A percentile compares a stretch with the other conserved stretches of the same genome.
Evolutionary conservation across 257 asterid genomes (phyloP).

Genomic region (Leptodermis oblonga): DNA sequence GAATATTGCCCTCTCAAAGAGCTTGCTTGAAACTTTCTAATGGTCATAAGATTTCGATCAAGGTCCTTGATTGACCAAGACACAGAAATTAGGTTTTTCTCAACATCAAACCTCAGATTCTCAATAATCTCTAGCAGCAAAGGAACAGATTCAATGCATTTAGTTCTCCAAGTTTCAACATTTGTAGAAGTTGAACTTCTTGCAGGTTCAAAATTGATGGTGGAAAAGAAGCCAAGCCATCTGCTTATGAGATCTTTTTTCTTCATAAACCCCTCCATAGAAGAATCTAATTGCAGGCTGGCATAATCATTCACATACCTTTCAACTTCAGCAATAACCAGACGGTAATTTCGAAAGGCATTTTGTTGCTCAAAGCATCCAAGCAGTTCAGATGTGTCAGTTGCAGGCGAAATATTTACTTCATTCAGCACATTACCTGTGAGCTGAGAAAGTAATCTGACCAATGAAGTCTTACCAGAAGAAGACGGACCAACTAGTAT

Average conservation of each 20-base stretch:
- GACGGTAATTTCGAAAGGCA: conserved; percentile 71
- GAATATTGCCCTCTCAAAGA: conserved; percentile 37
- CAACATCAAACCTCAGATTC: conserved; percentile 39
- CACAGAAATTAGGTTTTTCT: conserved; percentile 30
- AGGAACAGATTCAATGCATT: conserved; percentile 39
- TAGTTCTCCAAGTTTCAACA: conserved; percentile 40
- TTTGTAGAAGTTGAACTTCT: conserved; percentile 30
- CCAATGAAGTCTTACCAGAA: conserved; percentile 84
- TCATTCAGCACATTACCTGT: conserved; percentile 86
- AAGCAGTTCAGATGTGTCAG: conserved; percentile 91
- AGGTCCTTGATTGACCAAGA: conserved; percentile 71
- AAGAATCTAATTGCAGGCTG: conserved; percentile 55
- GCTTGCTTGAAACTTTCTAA: conserved; percentile 50
- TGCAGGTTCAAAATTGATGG: conserved; percentile 29
- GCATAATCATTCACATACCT: conserved; percentile 65
- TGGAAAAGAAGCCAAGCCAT: conserved; percentile 71
- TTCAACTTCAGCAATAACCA: conserved; percentile 60
- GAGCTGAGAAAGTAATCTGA: conserved; percentile 74
- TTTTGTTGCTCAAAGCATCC: conserved; percentile 97
- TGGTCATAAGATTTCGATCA: conserved; percentile 38
- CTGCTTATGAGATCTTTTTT: conserved; percentile 43
- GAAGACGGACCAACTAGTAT: conserved; percentile 89
- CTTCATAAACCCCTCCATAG: conserved; percentile 35
- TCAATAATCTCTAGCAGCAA: conserved; percentile 60
- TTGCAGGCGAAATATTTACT: conserved; percentile 86